Evolutionary conservation across 148 eudicot genomes (phyloP), one percentile per base, ranked within the genome.

Genomic region (Diospyros kaki): DNA sequence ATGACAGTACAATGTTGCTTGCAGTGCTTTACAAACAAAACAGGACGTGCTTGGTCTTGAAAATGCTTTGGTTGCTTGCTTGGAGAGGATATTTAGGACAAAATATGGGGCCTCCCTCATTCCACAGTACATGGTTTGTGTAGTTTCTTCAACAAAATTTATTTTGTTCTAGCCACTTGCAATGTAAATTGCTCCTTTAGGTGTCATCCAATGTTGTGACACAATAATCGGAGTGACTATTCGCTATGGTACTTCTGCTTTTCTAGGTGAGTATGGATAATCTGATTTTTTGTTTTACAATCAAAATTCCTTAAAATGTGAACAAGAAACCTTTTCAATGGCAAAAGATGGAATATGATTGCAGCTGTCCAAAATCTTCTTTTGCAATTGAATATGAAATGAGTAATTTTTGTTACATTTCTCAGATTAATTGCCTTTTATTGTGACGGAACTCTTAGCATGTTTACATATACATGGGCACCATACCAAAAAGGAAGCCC

Each of bases 31-130:
- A 80, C 97, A 94, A 83, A 90, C 88, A 3, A 86, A 84, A 71
- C 83, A 83, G 55, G 88, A 84, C 69, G 86, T 87, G 66, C 93
- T 93, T 71, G 96, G 86, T 42, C 77, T 94, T 77, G 93, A 90
- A 71, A 79, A 78, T 83, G 90, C 85, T 17, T 76, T 94, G 84
- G 93, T 89, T 79, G 78, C 85, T 79, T 90, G 93, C 82, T 81
- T 92, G 66, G 97, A 92, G 75, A 87, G 86, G 87, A 68, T 94
- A 56, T 94, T 94, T 80, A 81, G 61, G 81, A 85, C 97, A 2
- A 89, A 80, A 67, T 90, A 90, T 81, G 98, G 97, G 17, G 89
- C 92, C 39, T 92, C 96, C 48, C 97, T 94, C 79, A 83, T 94
- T 71, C 93, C 98, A 13, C 89, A 90, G 42, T 90, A 81, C 79